Base-by-base conservation (phyloP, 495 filamentous ascomycete species). In the Aspergillus baeticus region DNA sequence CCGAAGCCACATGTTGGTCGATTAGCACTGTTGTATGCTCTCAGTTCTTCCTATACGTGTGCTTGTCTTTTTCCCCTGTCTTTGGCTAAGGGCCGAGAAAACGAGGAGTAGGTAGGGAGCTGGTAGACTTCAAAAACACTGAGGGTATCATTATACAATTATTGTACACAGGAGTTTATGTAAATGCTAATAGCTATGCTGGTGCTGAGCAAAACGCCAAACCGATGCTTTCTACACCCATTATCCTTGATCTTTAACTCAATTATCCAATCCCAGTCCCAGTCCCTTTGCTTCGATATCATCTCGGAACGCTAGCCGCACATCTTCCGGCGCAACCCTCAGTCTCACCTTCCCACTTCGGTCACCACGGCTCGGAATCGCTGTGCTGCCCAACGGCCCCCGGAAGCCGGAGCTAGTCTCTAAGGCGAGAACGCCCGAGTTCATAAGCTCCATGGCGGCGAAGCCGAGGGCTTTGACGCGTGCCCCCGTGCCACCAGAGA, bases 251-350 rank as follows among this genome's bases (percentile, higher is more conserved):
- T 23, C 20, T 5, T n/a, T 26, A 45, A 44, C 34, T 70, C 52
- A 77, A 37, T 62, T 58, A 43, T 75, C 72, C 69, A 73, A 62
- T 18, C 74, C 73, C 54, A 81, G 61, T 2, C 77, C 90, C 58
- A 96, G 73, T 14, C 84, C 85, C 66, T 86, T 89, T 21, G 93
- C 87, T 70, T 96, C 90, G 7, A 79, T 81, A 77, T 99, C 94
- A 61, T 96, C 93, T 55, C 85, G 84, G 61, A 98, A 85, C 34
- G 95, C 94, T 57, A 85, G 74, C 68, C 87, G 86, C 0, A 99
- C 83, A 69, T 99, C 94, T 62, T 97, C 94, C 39, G 96, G 88
- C 1, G 87, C 86, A 55, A 97, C 87, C 26, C 90, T 81, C 49
- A 98, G 76, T 57, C 93, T 77, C 10, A 99, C 84, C 68, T 92